Evolutionary conservation across 768 basidiomycete species (phyloP).

Genomic region (Cubamyces sp.): DNA sequence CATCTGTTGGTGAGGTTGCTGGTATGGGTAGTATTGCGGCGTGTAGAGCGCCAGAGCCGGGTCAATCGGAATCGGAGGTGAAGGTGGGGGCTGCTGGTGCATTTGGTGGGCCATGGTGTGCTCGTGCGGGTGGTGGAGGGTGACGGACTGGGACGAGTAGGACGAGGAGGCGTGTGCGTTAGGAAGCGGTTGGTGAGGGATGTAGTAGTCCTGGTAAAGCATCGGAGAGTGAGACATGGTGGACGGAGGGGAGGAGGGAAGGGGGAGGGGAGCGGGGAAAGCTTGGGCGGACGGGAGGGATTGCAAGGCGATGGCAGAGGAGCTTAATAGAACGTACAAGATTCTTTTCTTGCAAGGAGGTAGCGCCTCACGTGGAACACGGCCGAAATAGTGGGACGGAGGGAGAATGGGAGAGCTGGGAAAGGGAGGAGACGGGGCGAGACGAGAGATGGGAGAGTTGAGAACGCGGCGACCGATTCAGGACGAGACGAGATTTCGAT

Average conservation of each 20-base stretch:
- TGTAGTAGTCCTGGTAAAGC: constrained; percentile 34
- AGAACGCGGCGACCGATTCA: constrained; percentile 26
- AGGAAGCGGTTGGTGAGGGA: constrained; percentile 34
- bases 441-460: constrained; percentile 28
- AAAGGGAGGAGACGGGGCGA: constrained; percentile 22
- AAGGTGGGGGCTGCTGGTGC: constrained; percentile 53
- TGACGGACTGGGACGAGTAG: constrained; percentile 38
- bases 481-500: constrained; percentile 19
- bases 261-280: constrained; percentile 9
- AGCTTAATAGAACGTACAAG: constrained; percentile 26
- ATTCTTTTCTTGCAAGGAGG: constrained; percentile 15
- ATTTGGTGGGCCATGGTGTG: constrained; percentile 48
- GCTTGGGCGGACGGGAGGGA: constrained; percentile 16
- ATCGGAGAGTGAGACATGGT: constrained; percentile 29
- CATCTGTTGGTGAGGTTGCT: constrained; percentile 52
- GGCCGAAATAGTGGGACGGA: constrained; percentile 27
- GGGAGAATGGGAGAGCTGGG: constrained; percentile 28
- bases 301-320: constrained; percentile 19
- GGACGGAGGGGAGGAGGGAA: not conserved
- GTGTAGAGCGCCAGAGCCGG: constrained; percentile 51
- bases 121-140: constrained; percentile 43
- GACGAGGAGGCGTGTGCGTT: constrained; percentile 33
- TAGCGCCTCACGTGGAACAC: constrained; percentile 24
- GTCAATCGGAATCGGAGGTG: constrained; percentile 69
- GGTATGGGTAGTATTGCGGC: constrained; percentile 51